Evolutionary conservation across 169 alveolate species (phyloP), one percentile per base, ranked within the genome.

Genomic region (Eimeria falciformis): DNA sequence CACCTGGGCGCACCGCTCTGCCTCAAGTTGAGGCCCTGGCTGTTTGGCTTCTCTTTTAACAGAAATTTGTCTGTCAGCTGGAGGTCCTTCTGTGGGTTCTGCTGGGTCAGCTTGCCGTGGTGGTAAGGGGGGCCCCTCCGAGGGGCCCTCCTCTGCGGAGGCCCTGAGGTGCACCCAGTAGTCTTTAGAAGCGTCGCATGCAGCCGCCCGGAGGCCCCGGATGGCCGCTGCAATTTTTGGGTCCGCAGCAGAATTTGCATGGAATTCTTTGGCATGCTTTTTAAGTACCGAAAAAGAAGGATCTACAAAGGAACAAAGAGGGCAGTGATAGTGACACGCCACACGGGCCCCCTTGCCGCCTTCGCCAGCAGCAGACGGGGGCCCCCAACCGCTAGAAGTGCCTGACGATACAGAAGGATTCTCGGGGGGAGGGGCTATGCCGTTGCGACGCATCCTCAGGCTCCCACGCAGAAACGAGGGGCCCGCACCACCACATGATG

Each of bases 291-390:
- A 5, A 37, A 86, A 86, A 11, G 43, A 7, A 9, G 83, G 29
- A 21, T 23, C 58, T 18, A 55, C 66, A 43, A 21, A 53, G 33
- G 86, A 14, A 37, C 92, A 86, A 11, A 86, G 56, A 21, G 86
- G 78, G 55, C 92, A 86, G 77, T 86, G 92, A 27, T 45, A 86
- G 73, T 86, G 92, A 46, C 45, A 86, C 55, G 23, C 55, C 29
- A 27, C 55, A 2, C 7, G 33, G 23, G 81, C 33, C n/a, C 50
- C n/a, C 27, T 53, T n/a, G n/a, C n/a, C n/a, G n/a, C n/a, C n/a
- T n/a, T n/a, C 45, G 29, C 5, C n/a, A 18, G 47, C 37, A 4
- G 40, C 1, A 65, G 69, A 0, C 23, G 68, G 77, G 43, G 91
- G 91, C 79, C 81, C 88, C 53, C 73, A 69, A 6, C 50, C 79